These are phyloP conservation scores for Chaetomium fimeti DNA, from an alignment of 495 filamentous ascomycete genomes.

Conservation along the genomic window DNA sequence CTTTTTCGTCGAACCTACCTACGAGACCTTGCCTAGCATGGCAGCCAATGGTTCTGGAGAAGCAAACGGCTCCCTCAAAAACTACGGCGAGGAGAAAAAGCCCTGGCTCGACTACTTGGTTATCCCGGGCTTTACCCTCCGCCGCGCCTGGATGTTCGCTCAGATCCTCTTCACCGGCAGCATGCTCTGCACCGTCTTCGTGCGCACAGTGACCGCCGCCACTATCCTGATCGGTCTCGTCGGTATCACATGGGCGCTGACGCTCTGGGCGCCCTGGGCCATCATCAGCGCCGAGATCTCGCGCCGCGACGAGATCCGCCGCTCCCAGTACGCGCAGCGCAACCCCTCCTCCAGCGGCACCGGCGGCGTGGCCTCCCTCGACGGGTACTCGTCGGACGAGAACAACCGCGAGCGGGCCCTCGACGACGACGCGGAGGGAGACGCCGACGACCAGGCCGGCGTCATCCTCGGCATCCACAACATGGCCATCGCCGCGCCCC, in stretches of 20 bases:
- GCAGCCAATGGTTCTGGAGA: slow-evolving; percentile 26
- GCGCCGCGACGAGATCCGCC: slow-evolving; percentile 68
- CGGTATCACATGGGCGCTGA: slow-evolving; percentile 85
- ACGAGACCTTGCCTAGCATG: slow-evolving; percentile 44
- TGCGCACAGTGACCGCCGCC: slow-evolving; percentile 61
- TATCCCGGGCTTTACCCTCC: slow-evolving; percentile 78
- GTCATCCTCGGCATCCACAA: slow-evolving; percentile 91
- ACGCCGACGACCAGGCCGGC: slow-evolving; percentile 71
- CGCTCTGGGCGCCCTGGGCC: slow-evolving; percentile 89
- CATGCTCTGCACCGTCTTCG: slow-evolving; percentile 80
- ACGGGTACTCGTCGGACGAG: slow-evolving; percentile 36
- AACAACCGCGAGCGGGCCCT: slow-evolving; percentile 28
- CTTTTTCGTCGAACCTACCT: slow-evolving; percentile 76
- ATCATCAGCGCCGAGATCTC: slow-evolving; percentile 86
- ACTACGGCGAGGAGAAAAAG: slow-evolving; percentile 37
- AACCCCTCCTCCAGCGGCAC: slow-evolving; percentile 25
- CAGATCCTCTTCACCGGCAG: slow-evolving; percentile 74
- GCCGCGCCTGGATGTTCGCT: slow-evolving; percentile 78
- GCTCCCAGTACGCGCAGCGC: slow-evolving; percentile 44
- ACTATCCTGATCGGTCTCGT: slow-evolving; percentile 73
- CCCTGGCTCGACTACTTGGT: slow-evolving; percentile 57
- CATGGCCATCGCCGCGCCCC: slow-evolving; percentile 82
- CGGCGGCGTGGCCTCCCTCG: slow-evolving; percentile 26
- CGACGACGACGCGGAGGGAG: slow-evolving; percentile 39
- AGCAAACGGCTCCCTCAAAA: slow-evolving; percentile 26